phyloP scores from a whole-genome alignment of 169 alveolate genomes.

The Plasmodium fragile region DNA sequence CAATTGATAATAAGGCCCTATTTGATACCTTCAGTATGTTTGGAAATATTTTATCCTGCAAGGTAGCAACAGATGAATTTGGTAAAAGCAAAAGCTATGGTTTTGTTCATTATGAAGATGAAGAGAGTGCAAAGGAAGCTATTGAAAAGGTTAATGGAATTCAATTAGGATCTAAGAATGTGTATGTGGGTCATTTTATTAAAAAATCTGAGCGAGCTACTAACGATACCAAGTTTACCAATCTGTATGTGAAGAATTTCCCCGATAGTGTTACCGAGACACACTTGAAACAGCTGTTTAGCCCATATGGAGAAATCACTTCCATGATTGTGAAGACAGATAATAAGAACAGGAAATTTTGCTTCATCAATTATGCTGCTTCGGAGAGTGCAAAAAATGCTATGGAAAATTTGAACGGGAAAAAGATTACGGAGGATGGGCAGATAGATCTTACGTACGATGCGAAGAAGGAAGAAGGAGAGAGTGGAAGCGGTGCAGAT shows the following conservation, averaged over 20 bases:
- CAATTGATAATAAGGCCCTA: constrained; percentile 95
- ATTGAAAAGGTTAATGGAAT: constrained; percentile 93
- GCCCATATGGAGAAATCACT: constrained; percentile 93
- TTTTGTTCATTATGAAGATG: constrained; percentile 95
- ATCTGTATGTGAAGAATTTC: constrained; percentile 93
- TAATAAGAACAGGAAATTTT: constrained; percentile 90
- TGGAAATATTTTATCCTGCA: constrained; percentile 95
- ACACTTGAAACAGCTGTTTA: constrained; percentile 82
- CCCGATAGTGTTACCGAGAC: constrained; percentile 92
- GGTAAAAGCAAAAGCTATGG: constrained; percentile 96
- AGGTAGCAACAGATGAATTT: constrained; percentile 92
- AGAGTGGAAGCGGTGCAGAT: background rate
- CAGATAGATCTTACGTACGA: constrained; percentile 56
- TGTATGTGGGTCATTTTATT: constrained; percentile 92
- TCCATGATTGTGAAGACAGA: constrained; percentile 89
- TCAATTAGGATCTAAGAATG: constrained; percentile 92
- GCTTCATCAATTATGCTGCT: constrained; percentile 91
- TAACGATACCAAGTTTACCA: constrained; percentile 84
- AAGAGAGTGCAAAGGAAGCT: constrained; percentile 94
- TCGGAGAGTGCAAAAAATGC: constrained; percentile 92
- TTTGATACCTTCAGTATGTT: constrained; percentile 94
- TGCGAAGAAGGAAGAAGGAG: constrained; percentile 65
- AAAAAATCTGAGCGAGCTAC: constrained; percentile 88
- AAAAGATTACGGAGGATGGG: constrained; percentile 82
- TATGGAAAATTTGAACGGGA: constrained; percentile 90